These are phyloP conservation scores for Coemansia sp. DNA, from an alignment of 192 early-diverging fungal genomes.

Conservation along the genomic window DNA sequence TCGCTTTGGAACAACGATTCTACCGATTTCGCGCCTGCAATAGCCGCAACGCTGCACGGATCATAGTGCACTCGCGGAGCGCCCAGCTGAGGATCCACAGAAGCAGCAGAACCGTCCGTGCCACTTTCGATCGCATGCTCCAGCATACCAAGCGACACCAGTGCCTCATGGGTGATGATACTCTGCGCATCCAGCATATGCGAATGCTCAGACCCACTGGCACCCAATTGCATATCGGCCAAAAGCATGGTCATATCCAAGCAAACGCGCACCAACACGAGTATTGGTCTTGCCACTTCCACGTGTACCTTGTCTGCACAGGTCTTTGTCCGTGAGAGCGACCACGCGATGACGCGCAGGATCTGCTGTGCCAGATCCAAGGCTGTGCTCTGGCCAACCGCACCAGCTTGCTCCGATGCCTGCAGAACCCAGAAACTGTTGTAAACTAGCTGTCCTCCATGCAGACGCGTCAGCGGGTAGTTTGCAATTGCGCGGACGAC, in stretches of 20 bases:
- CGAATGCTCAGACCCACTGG: slow-evolving; percentile 8
- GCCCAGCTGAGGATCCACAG: neutral
- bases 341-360: neutral
- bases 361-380: slow-evolving; percentile 15
- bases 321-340: neutral
- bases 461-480: slow-evolving; percentile 17
- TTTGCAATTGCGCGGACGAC: slow-evolving; percentile 30
- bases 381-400: slow-evolving; percentile 28
- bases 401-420: slow-evolving; percentile 19
- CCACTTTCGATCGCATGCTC: slow-evolving; percentile 5
- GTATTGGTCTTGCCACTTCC: neutral
- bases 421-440: slow-evolving; percentile 44
- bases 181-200: slow-evolving; percentile 7
- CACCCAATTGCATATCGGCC: slow-evolving; percentile 16
- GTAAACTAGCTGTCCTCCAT: slow-evolving; percentile 6
- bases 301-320: neutral
- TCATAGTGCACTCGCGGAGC: slow-evolving; percentile 4
- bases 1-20: slow-evolving; percentile 20
- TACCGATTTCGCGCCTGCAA: slow-evolving; percentile 14
- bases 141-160: slow-evolving; percentile 11
- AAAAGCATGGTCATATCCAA: slow-evolving; percentile 15
- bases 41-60: slow-evolving; percentile 10
- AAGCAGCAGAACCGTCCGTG: neutral
- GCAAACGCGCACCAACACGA: slow-evolving; percentile 31
- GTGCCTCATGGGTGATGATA: slow-evolving; percentile 9